Conservation (phyloP, 2,329 filamentous ascomycete species). For the Curvularia eragrostidis region DNA sequence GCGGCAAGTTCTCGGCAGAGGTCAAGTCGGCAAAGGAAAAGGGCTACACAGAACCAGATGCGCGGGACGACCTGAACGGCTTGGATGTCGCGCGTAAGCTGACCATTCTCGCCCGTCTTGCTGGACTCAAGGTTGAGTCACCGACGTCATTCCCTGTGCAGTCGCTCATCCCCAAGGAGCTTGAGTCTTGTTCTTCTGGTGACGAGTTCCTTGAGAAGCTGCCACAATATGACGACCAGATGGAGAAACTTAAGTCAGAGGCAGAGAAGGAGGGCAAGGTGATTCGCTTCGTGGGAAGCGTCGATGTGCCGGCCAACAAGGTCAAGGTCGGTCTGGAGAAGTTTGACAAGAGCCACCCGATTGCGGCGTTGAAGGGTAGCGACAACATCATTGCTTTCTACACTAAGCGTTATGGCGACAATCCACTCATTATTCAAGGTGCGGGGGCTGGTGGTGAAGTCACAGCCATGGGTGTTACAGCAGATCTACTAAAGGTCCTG, state of each 20-base stretch:
- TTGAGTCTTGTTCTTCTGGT: slow-evolving; percentile 77
- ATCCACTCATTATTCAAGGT: slow-evolving; percentile 92
- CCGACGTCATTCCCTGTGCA: slow-evolving; percentile 92
- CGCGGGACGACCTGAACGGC: slow-evolving; percentile 84
- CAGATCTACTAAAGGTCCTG: slow-evolving; percentile 88
- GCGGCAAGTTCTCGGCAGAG: slow-evolving; percentile 87
- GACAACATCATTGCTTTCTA: slow-evolving; percentile 99
- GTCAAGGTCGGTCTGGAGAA: slow-evolving; percentile 93
- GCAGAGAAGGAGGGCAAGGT: slow-evolving; percentile 90
- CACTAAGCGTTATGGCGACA: slow-evolving; percentile 89
- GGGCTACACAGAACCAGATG: slow-evolving; percentile 90
- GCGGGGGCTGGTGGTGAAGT: slow-evolving; percentile 93
- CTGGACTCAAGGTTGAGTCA: slow-evolving; percentile 79
- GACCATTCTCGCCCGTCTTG: slow-evolving; percentile 88
- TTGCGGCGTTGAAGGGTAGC: slow-evolving; percentile 93
- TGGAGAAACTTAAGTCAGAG: slow-evolving; percentile 86
- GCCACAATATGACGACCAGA: slow-evolving; percentile 82
- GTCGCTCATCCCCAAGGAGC: slow-evolving; percentile 85
- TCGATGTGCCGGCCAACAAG: slow-evolving; percentile 79
- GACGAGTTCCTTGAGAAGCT: slow-evolving; percentile 86
- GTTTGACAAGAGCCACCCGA: slow-evolving; percentile 82
- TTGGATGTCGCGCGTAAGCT: slow-evolving; percentile 93
- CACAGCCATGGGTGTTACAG: slow-evolving; percentile 97
- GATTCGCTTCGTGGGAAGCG: slow-evolving; percentile 90
- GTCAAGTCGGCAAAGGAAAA: slow-evolving; percentile 91